phyloP scores from a whole-genome alignment of 2,329 filamentous ascomycete genomes.

The Cladophialophora carrionii region DNA sequence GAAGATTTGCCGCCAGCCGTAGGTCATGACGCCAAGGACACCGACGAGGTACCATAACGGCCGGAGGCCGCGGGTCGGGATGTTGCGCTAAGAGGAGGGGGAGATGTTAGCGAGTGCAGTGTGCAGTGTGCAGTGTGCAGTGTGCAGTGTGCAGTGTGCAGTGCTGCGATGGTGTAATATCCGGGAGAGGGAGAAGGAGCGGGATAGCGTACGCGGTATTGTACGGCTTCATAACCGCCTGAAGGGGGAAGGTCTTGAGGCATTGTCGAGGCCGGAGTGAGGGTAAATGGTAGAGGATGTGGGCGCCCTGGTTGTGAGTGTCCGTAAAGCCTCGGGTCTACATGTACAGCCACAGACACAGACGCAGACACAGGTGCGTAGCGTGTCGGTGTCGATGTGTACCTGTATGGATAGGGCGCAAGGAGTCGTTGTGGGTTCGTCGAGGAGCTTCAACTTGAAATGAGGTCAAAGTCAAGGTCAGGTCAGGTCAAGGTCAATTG shows the following conservation, averaged over 20 bases:
- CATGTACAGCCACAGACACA: conserved; percentile 20
- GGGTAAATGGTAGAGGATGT: neutral
- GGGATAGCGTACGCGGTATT: conserved; percentile 78
- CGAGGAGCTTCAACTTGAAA: neutral
- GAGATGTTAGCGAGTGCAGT: conserved; percentile 4
- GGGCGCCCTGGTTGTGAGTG: neutral
- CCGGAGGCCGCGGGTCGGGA: conserved; percentile 87
- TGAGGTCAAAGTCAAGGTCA: conserved; percentile 17
- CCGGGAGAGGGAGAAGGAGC: conserved; percentile 3
- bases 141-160: neutral
- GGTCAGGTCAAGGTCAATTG: conserved; percentile 17
- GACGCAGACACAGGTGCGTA: neutral
- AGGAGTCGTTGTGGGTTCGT: neutral
- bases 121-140: conserved; percentile 12
- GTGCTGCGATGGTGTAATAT: conserved; percentile 33
- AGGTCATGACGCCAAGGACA: conserved; percentile 78
- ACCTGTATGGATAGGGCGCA: neutral
- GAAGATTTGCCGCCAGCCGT: conserved; percentile 85
- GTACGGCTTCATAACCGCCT: conserved; percentile 93
- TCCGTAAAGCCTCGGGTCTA: conserved; percentile 5
- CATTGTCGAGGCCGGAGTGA: conserved; percentile 60
- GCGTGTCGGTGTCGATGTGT: neutral
- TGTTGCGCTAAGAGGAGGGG: conserved; percentile 70
- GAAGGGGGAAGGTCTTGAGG: conserved; percentile 95
- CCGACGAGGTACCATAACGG: conserved; percentile 77